Conservation (phyloP, 2,329 filamentous ascomycete genomes). For the Stachybotrys chartarum region DNA sequence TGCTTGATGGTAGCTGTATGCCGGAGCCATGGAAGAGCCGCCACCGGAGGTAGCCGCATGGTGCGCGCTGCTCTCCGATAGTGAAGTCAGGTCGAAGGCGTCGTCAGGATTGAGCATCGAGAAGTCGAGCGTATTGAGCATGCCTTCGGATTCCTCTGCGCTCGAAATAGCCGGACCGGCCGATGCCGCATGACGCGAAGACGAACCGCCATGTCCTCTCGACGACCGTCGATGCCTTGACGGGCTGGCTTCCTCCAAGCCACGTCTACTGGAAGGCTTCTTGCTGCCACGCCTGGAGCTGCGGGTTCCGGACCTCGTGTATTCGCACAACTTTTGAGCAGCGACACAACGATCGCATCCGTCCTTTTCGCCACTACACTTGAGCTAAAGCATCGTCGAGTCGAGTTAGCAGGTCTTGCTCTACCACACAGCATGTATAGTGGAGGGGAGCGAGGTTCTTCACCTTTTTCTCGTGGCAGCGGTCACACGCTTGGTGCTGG, state of each 20-base stretch:
- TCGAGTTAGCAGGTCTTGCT: too few species aligned
- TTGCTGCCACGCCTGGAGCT: conserved; percentile 22
- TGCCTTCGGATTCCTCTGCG: conserved; percentile 12
- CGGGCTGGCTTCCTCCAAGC: conserved; percentile 10
- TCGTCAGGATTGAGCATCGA: conserved; percentile 20
- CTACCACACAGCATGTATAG: too few species aligned
- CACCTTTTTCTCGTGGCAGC: conserved; percentile 33
- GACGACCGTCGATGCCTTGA: conserved; percentile 8
- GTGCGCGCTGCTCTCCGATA: conserved; percentile 11
- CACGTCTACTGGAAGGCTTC: conserved; percentile 14
- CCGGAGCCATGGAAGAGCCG: conserved; percentile 6
- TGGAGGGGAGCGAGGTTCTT: background rate
- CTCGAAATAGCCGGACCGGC: conserved; percentile 8
- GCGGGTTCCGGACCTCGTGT: conserved; percentile 22
- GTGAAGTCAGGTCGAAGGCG: conserved; percentile 18
- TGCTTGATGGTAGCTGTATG: conserved; percentile 1
- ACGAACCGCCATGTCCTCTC: conserved; percentile 11
- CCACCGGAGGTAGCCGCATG: conserved; percentile 5
- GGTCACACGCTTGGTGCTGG: conserved; percentile 29
- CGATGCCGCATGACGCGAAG: conserved; percentile 11
- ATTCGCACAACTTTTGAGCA: conserved; percentile 23
- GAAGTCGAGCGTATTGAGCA: conserved; percentile 19
- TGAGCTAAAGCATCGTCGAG: conserved; percentile 16
- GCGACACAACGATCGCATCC: conserved; percentile 27
- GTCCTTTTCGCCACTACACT: conserved; percentile 29